Evolutionary conservation across 768 basidiomycete species (phyloP).

Genomic region (Pholiota microspora): DNA sequence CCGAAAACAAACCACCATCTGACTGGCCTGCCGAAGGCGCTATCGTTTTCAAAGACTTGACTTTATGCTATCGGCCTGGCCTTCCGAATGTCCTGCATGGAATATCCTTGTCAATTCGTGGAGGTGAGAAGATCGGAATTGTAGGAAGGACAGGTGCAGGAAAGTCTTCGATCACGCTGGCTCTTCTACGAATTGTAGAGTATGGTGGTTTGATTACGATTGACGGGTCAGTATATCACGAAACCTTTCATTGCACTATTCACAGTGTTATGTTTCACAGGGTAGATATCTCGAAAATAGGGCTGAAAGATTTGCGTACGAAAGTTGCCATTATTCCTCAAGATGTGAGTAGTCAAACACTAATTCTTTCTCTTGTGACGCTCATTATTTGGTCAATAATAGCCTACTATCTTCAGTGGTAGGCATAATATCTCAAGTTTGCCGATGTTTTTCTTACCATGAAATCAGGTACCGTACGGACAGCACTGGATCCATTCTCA

Average conservation of each 20-base stretch:
- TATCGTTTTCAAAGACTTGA: conserved; percentile 59
- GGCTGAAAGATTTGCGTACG: conserved; percentile 58
- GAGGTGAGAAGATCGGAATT: conserved; percentile 77
- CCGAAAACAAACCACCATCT: conserved; percentile 48
- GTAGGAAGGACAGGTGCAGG: conserved; percentile 66
- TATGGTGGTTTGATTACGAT: conserved; percentile 60
- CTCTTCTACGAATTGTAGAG: conserved; percentile 70
- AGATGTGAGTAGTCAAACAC: conserved; percentile 37
- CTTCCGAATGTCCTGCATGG: conserved; percentile 72
- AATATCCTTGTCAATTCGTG: conserved; percentile 54
- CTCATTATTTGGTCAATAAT: neutral
- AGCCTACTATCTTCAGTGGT: conserved; percentile 61
- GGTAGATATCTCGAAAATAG: conserved; percentile 67
- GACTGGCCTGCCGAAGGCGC: conserved; percentile 65
- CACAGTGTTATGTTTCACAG: conserved; percentile 23
- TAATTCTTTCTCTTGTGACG: neutral
- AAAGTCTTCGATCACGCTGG: conserved; percentile 61
- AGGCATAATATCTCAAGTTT: neutral
- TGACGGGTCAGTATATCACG: conserved; percentile 44
- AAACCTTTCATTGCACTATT: conserved; percentile 16
- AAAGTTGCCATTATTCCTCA: conserved; percentile 68
- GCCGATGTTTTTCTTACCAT: conserved; percentile 18
- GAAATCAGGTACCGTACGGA: conserved; percentile 52
- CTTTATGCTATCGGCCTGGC: conserved; percentile 65
- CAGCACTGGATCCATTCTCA: conserved; percentile 58